Base-by-base conservation (phyloP, 148 eudicot species). In the Diospyros lotus region DNA sequence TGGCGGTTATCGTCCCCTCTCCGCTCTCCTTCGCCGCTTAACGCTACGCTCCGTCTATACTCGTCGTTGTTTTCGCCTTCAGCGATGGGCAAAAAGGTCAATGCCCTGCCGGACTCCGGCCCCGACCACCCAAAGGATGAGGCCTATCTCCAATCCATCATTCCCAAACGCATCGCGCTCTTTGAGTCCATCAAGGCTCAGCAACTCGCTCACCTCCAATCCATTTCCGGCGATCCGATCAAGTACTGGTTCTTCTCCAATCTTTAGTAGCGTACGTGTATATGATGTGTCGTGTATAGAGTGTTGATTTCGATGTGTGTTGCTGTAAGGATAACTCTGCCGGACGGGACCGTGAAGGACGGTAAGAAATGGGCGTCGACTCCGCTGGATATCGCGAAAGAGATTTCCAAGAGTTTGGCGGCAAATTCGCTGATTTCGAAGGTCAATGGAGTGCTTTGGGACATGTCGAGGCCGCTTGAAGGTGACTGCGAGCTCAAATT, bases 401-500 rank as follows among this genome's bases (percentile, higher is more conserved):
- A 79, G 81, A 88, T 96, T 60, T 93, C 99, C 9, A 93, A 93
- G 88, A 81, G 94, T 69, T 87, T 96, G 82, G 94, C 92, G 3
- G 81, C 97, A 0, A 93, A 84, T 54, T 86, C 99, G 4, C 69
- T 96, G 82, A 91, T 96, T 74, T 73, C 99, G 9, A 84, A 84
- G 78, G 99, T 96, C 4, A 82, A 90, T 73, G 95, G 87, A 12
- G 88, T 82, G 38, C 79, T 93, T 13, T 96, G 99, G 99, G 99
- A 96, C 66, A 93, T 96, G 99, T 44, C 69, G 5, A 86, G 99
- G 79, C 97, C 98, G 1, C 82, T 96, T 44, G 99, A 93, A 86
- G 87, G 85, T 0, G 98, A 96, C 18, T 93, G 93, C 65, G 84
- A 91, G 40, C 85, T 96, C 38, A 83, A 81, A 77, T 75, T 96